phyloP scores from a whole-genome alignment of 176 grass and related monocot species.

The Oryza meyeriana region DNA sequence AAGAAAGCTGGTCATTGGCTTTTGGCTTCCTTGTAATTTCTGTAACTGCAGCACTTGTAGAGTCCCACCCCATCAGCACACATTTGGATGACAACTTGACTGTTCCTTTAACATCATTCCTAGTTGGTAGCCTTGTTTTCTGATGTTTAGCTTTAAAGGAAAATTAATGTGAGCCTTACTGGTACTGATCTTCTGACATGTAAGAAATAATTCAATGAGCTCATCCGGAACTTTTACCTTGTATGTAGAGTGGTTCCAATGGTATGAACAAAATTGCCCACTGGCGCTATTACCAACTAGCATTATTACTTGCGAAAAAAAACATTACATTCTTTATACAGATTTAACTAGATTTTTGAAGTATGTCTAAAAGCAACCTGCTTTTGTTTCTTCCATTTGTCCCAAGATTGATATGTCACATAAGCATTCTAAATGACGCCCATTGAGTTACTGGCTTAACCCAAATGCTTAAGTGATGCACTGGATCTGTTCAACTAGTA shows the following conservation, averaged over 20 bases:
- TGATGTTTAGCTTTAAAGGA: conserved; percentile 22
- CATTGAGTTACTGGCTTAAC: not conserved
- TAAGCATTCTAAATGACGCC: not conserved
- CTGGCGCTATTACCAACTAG: not conserved
- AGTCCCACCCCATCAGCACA: conserved; percentile 77
- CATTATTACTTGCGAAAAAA: not conserved
- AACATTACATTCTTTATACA: not conserved
- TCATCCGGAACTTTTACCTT: not conserved
- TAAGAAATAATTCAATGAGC: not conserved
- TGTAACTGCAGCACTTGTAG: conserved; percentile 52
- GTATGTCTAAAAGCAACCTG: not conserved
- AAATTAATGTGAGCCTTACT: not conserved
- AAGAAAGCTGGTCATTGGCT: conserved; percentile 63
- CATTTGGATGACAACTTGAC: conserved; percentile 89
- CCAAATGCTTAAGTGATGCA: not conserved
- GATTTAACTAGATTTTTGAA: not conserved
- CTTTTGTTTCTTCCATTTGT: not conserved
- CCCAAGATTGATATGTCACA: not conserved
- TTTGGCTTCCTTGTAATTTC: conserved; percentile 70
- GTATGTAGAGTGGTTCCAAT: not conserved
- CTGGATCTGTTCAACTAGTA: conserved; percentile 1
- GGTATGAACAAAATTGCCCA: not conserved
- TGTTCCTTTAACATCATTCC: conserved; percentile 65
- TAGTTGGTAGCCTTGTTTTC: conserved; percentile 61
- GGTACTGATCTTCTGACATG: not conserved